Evolutionary conservation across 768 basidiomycete species (phyloP).

Genomic region (Tylopilus felleus): DNA sequence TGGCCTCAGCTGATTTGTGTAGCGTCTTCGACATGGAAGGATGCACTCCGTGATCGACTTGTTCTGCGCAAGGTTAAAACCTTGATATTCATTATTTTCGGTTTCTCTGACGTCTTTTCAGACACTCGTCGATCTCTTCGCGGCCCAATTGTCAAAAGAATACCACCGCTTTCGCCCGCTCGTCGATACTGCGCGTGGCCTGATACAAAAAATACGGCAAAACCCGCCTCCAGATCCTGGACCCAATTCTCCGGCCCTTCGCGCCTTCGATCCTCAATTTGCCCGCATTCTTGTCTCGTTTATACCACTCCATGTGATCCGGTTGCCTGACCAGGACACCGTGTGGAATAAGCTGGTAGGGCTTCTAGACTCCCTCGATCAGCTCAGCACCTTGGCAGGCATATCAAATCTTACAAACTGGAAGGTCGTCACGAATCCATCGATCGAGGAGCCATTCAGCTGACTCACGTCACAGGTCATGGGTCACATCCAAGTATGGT

Average conservation of each 20-base stretch:
- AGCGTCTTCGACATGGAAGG: constrained; percentile 50
- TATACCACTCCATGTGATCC: constrained; percentile 63
- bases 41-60: constrained; percentile 51
- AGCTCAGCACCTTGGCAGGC: constrained; percentile 45
- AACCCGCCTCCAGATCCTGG: constrained; percentile 37
- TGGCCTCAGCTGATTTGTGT: constrained; percentile 7
- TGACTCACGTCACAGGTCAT: constrained; percentile 35
- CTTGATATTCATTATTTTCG: neutral
- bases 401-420: constrained; percentile 50
- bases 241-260: constrained; percentile 44
- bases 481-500: constrained; percentile 51
- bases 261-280: constrained; percentile 65
- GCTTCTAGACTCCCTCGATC: constrained; percentile 55
- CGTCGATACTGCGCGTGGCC: constrained; percentile 17
- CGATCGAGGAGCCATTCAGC: neutral
- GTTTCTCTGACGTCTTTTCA: constrained; percentile 11
- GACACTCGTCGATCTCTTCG: constrained; percentile 27
- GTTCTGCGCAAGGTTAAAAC: constrained; percentile 53
- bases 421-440: constrained; percentile 45
- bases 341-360: constrained; percentile 50
- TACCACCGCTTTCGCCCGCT: constrained; percentile 20
- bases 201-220: constrained; percentile 12
- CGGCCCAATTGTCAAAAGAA: constrained; percentile 26
- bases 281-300: constrained; percentile 64
- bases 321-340: constrained; percentile 43